Base-by-base conservation (phyloP, 768 basidiomycete genomes). In the Mycena filopes region DNA sequence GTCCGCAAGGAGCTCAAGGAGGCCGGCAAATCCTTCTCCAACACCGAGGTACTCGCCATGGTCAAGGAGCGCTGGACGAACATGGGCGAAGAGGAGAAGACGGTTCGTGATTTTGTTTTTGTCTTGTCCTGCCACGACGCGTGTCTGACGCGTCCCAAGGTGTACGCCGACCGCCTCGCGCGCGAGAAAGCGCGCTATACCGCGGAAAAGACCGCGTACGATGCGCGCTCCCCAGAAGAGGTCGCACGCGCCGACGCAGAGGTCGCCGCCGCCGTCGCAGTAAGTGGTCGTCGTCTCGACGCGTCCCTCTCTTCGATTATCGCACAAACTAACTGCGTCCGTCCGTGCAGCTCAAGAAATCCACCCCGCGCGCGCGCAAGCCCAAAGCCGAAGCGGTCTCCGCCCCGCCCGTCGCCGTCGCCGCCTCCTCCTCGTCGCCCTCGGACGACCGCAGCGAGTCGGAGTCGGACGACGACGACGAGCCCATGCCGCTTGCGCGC, bases 31-130 rank as follows among this genome's bases (percentile, higher is more conserved):
- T 77, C 80, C 11, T 76, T 95, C 62, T 77, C 84, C 40, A 90
- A 98, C 74, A 75, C 85, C 41, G 95, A 96, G 60, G 78, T 98
- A 40, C 79, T 98, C 71, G 74, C 75, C 36, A 73, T 90, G 70
- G 93, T 98, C 68, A 83, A 91, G 18, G 86, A 87, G 61, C 84
- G 86, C 66, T 99, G 96, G 96, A 81, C 81, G 33, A 77, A 76
- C 3, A 86, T 98, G 83, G 69, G 84, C 20, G 81, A 84, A 2
- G 87, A 86, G 10, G 83, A 92, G 73, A 95, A 93, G 79, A 83
- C 89, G 78, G 96, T 95, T 70, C 67, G 92, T 70, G 67, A 71
- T 55, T 57, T 54, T 26, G 53, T 48, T 43, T 56, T 36, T 36
- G 36, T 36, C 15, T 36, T 36, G 36, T 36, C 15, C 15, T 36